Conservation (phyloP, 2,329 filamentous ascomycete genomes). For the Colletotrichum aenigma region DNA sequence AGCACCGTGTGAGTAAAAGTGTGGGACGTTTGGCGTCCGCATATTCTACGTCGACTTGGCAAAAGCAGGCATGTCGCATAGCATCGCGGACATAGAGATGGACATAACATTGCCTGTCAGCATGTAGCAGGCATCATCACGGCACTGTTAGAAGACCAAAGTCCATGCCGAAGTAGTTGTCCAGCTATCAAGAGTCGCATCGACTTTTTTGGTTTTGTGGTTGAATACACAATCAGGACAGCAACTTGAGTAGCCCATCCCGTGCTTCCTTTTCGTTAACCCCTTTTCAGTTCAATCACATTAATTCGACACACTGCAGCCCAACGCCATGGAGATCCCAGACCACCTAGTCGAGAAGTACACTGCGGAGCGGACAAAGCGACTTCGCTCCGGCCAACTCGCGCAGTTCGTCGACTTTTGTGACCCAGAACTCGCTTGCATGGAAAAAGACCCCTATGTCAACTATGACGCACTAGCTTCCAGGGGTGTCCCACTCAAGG, state of each 20-base stretch:
- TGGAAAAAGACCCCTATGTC: background rate
- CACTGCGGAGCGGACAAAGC: background rate
- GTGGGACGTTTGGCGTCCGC: background rate
- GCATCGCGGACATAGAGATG: background rate
- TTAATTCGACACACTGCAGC: background rate
- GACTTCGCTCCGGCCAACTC: background rate
- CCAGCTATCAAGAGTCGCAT: background rate
- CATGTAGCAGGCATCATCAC: background rate
- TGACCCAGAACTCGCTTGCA: background rate
- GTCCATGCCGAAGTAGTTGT: accelerated
- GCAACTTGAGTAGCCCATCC: background rate
- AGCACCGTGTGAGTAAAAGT: background rate
- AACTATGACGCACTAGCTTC: background rate
- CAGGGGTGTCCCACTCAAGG: background rate
- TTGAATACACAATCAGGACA: background rate
- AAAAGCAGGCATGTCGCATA: background rate
- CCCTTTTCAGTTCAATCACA: background rate
- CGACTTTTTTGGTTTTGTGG: background rate
- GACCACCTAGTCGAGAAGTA: background rate
- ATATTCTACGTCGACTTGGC: background rate
- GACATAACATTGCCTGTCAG: background rate
- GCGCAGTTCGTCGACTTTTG: background rate
- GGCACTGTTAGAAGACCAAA: background rate
- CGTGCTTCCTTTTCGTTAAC: accelerated
- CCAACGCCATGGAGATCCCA: background rate